Evolutionary conservation across 768 basidiomycete genomes (phyloP).

Genomic region (Gyrodon lividus): DNA sequence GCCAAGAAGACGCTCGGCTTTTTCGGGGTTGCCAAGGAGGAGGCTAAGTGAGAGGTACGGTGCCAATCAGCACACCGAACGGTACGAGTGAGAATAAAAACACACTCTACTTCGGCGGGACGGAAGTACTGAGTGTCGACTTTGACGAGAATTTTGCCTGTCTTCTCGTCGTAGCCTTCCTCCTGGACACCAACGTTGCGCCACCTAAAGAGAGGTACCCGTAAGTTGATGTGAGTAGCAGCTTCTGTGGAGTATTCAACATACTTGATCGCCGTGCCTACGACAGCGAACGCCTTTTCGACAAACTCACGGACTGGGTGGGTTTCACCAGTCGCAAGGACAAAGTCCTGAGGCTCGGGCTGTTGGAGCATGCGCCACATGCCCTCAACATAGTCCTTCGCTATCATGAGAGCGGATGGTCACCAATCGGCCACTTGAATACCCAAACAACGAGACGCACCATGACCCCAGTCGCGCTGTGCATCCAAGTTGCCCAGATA

Average conservation of each 20-base stretch:
- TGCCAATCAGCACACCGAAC: neutral
- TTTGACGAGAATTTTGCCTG: constrained; percentile 72
- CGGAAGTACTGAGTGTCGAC: constrained; percentile 92
- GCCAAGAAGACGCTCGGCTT: constrained; percentile 84
- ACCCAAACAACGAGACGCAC: constrained; percentile 39
- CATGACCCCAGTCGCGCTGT: constrained; percentile 97
- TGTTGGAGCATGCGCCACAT: constrained; percentile 99
- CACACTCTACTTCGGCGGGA: constrained; percentile 92
- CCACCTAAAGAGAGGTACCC: constrained; percentile 54
- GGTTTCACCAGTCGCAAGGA: constrained; percentile 94
- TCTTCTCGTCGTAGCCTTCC: constrained; percentile 69
- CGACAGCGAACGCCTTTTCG: constrained; percentile 74
- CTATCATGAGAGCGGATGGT: constrained; percentile 35
- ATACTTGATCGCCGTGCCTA: constrained; percentile 67
- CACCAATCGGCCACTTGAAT: neutral
- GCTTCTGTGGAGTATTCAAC: constrained; percentile 14
- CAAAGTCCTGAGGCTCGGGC: constrained; percentile 78
- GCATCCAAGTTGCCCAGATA: constrained; percentile 96
- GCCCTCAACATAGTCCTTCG: constrained; percentile 90
- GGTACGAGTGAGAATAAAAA: constrained; percentile 19
- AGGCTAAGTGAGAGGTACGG: constrained; percentile 44
- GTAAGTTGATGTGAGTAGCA: constrained; percentile 4
- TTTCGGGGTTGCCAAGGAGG: constrained; percentile 82
- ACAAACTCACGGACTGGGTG: constrained; percentile 94
- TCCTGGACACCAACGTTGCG: constrained; percentile 73